Base-by-base conservation (phyloP, 2,329 filamentous ascomycete species). In the Aspergillus aculeatinus region DNA sequence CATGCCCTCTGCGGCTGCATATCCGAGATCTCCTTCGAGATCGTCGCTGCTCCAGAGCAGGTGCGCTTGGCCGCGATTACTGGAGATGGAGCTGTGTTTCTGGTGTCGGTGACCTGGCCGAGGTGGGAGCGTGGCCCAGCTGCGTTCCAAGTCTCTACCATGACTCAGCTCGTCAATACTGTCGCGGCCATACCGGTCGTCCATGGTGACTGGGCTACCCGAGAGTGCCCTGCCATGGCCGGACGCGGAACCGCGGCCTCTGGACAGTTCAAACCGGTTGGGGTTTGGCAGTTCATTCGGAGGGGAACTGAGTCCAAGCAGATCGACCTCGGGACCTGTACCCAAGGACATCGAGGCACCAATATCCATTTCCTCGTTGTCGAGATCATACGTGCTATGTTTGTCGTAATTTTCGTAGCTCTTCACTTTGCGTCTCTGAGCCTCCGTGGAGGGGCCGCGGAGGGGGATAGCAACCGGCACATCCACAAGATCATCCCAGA, bases 401-500 rank as follows among this genome's bases (percentile, higher is more conserved):
- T 55, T 57, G 51, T 68, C 66, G 59, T 68, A 67, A 54, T 52
- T 58, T 27, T 68, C 65, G 50, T 82, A 69, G 59, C 79, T 81
- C 55, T 75, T 77, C 53, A 83, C 83, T 66, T 82, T 81, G 56
- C 86, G 87, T 57, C 90, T 85, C 60, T 89, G 87, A 80, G 91
- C 89, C 71, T 98, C 94, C n/a, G 88, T 87, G 4, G 91, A 94
- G 7, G 93, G 90, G 9, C 86, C 85, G 53, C 91, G 88, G 82
- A 99, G 88, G 25, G 94, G 94, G 33, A 97, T 92, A 2, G 93
- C 95, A 52, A 98, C 89, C 2, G 95, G 95, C 16, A 99, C 90
- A 70, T 99, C 95, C 23, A 99, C 95, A 23, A 98, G 81, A 72
- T 99, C 95, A 71, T 99, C 95, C 95, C 95, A 99, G 12, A 99